These are phyloP conservation scores for Mimosa bimucronata DNA, from an alignment of 306 rosid species.

Conservation along the genomic window DNA sequence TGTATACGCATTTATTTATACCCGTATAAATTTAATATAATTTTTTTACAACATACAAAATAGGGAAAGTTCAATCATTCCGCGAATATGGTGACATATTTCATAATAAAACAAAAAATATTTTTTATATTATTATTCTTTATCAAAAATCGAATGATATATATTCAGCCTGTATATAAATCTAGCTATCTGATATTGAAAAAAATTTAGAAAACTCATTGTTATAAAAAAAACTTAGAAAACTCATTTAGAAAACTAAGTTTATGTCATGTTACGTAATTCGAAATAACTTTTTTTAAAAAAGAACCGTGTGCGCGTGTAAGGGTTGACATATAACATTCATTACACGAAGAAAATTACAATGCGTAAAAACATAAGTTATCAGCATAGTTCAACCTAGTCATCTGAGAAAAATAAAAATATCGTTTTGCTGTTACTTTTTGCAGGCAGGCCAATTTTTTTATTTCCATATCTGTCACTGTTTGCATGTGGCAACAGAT, in stretches of 20 bases:
- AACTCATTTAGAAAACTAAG: constrained; percentile 11
- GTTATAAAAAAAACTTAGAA: constrained; percentile 27
- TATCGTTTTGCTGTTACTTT: neutral
- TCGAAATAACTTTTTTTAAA: neutral
- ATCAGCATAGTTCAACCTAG: constrained; percentile 1
- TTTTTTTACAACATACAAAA: neutral
- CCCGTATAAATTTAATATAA: constrained; percentile 3
- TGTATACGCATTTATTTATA: constrained; percentile 3
- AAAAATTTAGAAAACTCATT: no score
- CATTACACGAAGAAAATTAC: neutral
- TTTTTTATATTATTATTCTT: constrained; percentile 11
- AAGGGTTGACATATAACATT: neutral
- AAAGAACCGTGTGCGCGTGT: neutral
- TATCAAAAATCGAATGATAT: constrained; percentile 13
- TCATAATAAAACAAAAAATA: neutral
- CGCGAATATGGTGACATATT: neutral
- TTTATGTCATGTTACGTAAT: constrained; percentile 24
- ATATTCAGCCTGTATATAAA: constrained; percentile 34
- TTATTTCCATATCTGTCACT: constrained; percentile 8
- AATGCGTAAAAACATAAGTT: neutral
- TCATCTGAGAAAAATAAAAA: neutral
- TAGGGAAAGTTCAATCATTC: constrained; percentile 1
- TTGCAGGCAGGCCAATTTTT: neutral
- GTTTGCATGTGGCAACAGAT: constrained; percentile 4
- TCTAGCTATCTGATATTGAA: constrained; percentile 27